These are phyloP conservation scores for Xylariales sp. DNA, from an alignment of 2,329 filamentous ascomycete species.

Conservation along the genomic window DNA sequence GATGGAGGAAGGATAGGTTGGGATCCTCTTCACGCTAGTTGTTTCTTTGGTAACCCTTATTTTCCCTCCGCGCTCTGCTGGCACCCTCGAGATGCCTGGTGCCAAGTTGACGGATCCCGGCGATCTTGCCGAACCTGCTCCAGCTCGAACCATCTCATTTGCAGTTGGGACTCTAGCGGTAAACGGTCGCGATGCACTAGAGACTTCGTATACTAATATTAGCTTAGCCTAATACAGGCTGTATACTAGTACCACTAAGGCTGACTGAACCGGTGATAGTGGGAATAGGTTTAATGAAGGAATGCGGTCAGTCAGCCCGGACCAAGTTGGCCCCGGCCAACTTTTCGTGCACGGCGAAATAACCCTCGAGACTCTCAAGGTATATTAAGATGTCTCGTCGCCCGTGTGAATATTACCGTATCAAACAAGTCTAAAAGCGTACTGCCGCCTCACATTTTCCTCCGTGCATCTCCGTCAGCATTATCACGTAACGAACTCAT, in stretches of 20 bases:
- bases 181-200: background rate
- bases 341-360: background rate
- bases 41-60: background rate
- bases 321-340: background rate
- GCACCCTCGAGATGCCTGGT: background rate
- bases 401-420: background rate
- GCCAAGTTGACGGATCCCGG: slow-evolving; percentile 18
- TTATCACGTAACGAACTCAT: background rate
- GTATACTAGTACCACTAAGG: background rate
- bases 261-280: slow-evolving; percentile 6
- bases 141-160: slow-evolving; percentile 3
- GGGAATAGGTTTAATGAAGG: slow-evolving; percentile 10
- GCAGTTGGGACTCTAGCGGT: background rate
- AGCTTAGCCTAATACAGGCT: slow-evolving; percentile 13
- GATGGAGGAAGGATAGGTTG: no score
- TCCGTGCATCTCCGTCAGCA: background rate
- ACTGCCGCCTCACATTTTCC: background rate
- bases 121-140: slow-evolving; percentile 3
- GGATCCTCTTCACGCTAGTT: no score
- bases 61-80: background rate
- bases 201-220: slow-evolving; percentile 12
- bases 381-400: slow-evolving; percentile 29
- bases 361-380: background rate
- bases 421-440: background rate
- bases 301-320: slow-evolving; percentile 4